Percentiles rank a stretch among this genome's conserved stretches.
Evolutionary conservation across 805 yeast species (phyloP).

Genomic region (Saccharomycopsis vini): DNA sequence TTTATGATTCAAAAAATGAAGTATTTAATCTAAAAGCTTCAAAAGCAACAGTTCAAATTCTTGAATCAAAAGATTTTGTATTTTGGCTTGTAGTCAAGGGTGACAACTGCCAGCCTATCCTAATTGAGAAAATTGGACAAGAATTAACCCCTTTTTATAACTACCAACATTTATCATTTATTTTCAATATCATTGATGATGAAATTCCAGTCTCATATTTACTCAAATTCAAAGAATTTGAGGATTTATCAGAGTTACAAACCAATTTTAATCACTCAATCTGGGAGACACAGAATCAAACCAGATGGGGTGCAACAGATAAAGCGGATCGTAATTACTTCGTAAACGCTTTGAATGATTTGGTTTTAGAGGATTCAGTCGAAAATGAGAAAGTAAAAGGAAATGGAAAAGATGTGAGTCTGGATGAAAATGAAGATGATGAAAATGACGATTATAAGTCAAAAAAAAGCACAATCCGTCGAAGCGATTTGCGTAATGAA

Average conservation of each 20-base stretch:
- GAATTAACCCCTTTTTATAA: conserved; percentile 62
- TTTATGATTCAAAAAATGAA: conserved; percentile 46
- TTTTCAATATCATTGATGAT: conserved; percentile 47
- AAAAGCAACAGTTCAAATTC: conserved; percentile 29
- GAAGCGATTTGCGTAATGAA: not conserved
- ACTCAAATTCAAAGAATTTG: conserved; percentile 39
- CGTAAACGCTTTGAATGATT: conserved; percentile 40
- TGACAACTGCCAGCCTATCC: conserved; percentile 3
- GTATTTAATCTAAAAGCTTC: conserved; percentile 37
- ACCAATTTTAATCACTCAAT: conserved; percentile 38
- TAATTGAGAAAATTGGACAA: conserved; percentile 29
- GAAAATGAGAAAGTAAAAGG: too few relatives aligned
- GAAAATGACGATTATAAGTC: conserved; percentile 26
- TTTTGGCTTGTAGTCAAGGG: conserved; percentile 41
- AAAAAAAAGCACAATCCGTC: conserved; percentile 3
- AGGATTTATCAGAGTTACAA: conserved; percentile 44
- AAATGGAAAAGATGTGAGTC: too few relatives aligned
- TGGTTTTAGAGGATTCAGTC: conserved; percentile 30
- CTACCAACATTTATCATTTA: conserved; percentile 43
- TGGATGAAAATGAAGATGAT: conserved; percentile 25
- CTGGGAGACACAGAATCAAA: conserved; percentile 53
- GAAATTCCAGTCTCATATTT: conserved; percentile 50
- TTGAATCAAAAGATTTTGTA: conserved; percentile 40
- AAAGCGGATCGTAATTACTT: conserved; percentile 47
- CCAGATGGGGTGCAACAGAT: conserved; percentile 37